These are phyloP conservation scores for Kwoniella shandongensis DNA, from an alignment of 768 basidiomycete genomes.

Conservation along the genomic window DNA sequence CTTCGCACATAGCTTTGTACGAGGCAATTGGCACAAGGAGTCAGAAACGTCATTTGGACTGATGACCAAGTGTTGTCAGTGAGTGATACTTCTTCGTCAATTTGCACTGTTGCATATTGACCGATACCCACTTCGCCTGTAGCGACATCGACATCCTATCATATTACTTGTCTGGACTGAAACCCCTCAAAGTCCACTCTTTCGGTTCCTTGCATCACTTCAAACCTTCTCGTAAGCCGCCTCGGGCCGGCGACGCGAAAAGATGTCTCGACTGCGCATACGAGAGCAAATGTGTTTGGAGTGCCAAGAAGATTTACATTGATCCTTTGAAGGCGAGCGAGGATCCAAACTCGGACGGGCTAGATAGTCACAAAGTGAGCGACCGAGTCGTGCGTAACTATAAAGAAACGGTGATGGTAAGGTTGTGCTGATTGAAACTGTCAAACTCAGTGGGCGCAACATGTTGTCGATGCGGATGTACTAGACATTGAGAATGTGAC, in stretches of 20 bases:
- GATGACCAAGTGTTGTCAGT: slow-evolving; percentile 92
- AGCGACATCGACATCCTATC: slow-evolving; percentile 75
- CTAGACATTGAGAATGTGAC: slow-evolving; percentile 85
- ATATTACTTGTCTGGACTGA: slow-evolving; percentile 36
- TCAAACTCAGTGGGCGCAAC: slow-evolving; percentile 68
- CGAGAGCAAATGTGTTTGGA: slow-evolving; percentile 75
- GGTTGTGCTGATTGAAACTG: too few species aligned
- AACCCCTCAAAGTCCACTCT: slow-evolving; percentile 65
- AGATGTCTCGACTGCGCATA: slow-evolving; percentile 76
- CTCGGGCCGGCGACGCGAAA: slow-evolving; percentile 64
- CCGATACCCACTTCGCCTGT: slow-evolving; percentile 11
- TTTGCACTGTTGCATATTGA: slow-evolving; percentile 9
- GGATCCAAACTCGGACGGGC: not conserved
- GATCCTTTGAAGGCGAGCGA: slow-evolving; percentile 59
- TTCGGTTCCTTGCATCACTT: slow-evolving; percentile 86
- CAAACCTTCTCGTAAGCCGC: slow-evolving; percentile 69
- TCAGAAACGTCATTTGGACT: slow-evolving; percentile 71
- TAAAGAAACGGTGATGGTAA: too few species aligned
- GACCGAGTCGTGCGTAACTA: too few species aligned
- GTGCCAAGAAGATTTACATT: slow-evolving; percentile 85
- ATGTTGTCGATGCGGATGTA: slow-evolving; percentile 69
- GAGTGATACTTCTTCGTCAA: slow-evolving; percentile 40
- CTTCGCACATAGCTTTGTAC: slow-evolving; percentile 85
- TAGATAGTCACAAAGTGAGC: not conserved
- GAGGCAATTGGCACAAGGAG: slow-evolving; percentile 77